A percentile compares a stretch with the other conserved stretches of the same genome.
These are phyloP conservation scores for Fusarium agapanthi DNA, from an alignment of 2,329 filamentous ascomycete species.

Conservation along the genomic window DNA sequence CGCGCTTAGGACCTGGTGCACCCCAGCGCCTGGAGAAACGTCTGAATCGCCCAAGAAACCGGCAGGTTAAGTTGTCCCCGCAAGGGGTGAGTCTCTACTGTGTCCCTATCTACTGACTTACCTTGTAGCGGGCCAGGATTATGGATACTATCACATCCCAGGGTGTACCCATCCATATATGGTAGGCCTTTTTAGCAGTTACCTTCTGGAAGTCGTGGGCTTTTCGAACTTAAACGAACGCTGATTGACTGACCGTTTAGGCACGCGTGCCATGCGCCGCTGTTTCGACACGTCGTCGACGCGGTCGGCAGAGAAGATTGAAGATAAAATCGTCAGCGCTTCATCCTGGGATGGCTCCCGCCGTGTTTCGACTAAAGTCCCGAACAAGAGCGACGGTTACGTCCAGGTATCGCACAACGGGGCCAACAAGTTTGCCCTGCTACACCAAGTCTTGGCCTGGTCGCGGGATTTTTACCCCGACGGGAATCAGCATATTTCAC, in stretches of 20 bases:
- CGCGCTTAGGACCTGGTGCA: accelerated
- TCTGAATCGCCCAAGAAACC: neutral
- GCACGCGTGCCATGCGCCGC: neutral
- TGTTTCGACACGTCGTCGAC: neutral
- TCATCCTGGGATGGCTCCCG: neutral
- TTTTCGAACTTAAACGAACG: neutral
- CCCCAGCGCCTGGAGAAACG: no score
- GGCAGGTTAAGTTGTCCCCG: neutral
- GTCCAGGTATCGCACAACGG: neutral
- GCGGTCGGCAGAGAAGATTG: neutral
- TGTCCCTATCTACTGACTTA: neutral
- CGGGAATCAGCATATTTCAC: accelerated
- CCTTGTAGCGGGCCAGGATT: no score
- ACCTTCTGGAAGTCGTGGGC: no score
- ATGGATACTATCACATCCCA: no score
- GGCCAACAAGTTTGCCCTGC: neutral
- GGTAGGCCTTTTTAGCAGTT: no score
- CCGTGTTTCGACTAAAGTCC: accelerated
- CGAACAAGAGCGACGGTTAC: accelerated
- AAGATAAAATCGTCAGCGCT: neutral
- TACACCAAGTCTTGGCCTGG: neutral
- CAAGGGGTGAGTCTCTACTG: neutral
- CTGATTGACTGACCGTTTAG: neutral
- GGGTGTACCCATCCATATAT: no score
- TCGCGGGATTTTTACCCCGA: accelerated